Percentiles rank a stretch among this genome's conserved stretches.
Evolutionary conservation across 2,329 filamentous ascomycete genomes (phyloP).

Genomic region (Beauveria pseudobassiana): DNA sequence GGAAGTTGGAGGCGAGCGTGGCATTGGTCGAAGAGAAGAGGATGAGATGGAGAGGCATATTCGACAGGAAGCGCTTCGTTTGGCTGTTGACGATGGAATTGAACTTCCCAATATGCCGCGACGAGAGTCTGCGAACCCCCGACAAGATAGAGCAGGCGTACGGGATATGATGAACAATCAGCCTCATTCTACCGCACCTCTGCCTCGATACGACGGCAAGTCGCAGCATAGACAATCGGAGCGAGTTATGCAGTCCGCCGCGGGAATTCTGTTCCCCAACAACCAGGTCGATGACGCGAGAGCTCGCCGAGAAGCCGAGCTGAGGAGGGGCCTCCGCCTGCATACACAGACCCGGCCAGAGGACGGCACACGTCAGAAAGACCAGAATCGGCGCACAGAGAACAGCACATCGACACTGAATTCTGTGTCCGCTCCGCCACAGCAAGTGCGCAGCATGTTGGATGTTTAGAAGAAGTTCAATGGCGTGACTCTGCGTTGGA

Average conservation of each 20-base stretch:
- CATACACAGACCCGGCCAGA: constrained; percentile 25
- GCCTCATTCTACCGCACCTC: constrained; percentile 18
- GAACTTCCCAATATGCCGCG: constrained; percentile 30
- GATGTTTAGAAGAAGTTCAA: constrained; percentile 34
- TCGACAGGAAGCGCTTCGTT: constrained; percentile 25
- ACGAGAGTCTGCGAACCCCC: constrained; percentile 21
- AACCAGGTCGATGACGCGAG: constrained; percentile 22
- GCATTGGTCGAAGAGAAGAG: constrained; percentile 35
- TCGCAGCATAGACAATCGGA: constrained; percentile 39
- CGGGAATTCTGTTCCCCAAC: constrained; percentile 43
- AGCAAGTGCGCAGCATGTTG: constrained; percentile 51
- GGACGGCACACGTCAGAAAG: constrained; percentile 20
- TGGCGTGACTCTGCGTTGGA: not conserved
- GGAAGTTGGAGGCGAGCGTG: constrained; percentile 43
- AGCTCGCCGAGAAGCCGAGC: constrained; percentile 29
- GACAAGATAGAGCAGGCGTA: constrained; percentile 24
- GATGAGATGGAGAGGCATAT: constrained; percentile 30
- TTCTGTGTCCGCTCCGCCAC: constrained; percentile 41
- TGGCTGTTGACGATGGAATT: constrained; percentile 26
- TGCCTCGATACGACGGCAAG: constrained; percentile 31
- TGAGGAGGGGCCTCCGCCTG: constrained; percentile 39
- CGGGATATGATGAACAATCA: constrained; percentile 16
- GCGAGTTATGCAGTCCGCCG: constrained; percentile 34
- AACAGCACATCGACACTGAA: constrained; percentile 38
- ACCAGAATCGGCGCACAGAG: constrained; percentile 27